Evolutionary conservation across 1,284 basidiomycete species (phyloP), one percentile per base, ranked within the genome.

Genomic region (Rhodotorula sp.): DNA sequence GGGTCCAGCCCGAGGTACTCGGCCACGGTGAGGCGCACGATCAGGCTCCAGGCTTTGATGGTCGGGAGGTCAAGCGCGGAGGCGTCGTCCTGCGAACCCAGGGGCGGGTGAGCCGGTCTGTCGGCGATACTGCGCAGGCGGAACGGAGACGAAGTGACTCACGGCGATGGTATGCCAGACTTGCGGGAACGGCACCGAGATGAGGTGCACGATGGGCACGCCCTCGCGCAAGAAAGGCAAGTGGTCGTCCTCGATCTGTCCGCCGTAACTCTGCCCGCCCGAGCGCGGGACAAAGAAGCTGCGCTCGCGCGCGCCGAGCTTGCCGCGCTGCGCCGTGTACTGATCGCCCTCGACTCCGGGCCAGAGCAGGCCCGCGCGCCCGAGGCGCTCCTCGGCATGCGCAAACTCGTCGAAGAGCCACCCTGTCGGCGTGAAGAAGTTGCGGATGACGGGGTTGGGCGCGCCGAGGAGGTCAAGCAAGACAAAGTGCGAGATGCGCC

Each of bases 141-240:
- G 27, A 46, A 55, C 14, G 57, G 56, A 4, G 48, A 52, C 42
- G 21, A 19, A 27, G 55, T 19, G n/a, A 80, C 87, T 78, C 76
- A 92, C 92, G 68, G 79, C 80, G 44, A 93, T 80, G 21, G 86
- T 90, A 81, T 98, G 97, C 97, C 96, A 98, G 10, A 97, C 94
- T 3, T 63, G 72, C 0, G 97, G 97, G 81, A 99, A 99, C 0
- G 92, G 94, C 55, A 87, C 87, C 0, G 95, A 83, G 71, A 99
- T 99, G 62, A 99, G 80, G 81, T 99, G 97, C 73, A 99, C 82
- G 61, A 98, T 84, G 68, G 89, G 92, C 25, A 99, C 94, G 10
- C 96, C 97, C 64, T 85, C 82, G 50, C 84, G 82, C 57, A 97
- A 79, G 83, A 99, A 99, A 21, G 97, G 97, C 42, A 93, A 81